Evolutionary conservation across 2,329 filamentous ascomycete genomes (phyloP), one percentile per base, ranked within the genome.

Genomic region (Ophiostoma sp.): DNA sequence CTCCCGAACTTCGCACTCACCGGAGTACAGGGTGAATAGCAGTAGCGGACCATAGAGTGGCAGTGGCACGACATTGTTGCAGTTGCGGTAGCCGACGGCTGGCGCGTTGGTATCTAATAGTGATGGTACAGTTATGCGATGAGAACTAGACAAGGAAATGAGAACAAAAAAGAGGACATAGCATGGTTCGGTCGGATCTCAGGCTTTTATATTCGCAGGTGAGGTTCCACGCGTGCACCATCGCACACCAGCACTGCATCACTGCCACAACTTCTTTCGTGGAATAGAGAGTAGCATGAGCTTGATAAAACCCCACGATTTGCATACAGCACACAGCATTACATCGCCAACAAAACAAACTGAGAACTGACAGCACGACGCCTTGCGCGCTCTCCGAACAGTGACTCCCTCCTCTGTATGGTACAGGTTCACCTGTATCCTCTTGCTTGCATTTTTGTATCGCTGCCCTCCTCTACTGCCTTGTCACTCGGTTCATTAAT

Each of bases 1-100:
- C 11, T 12, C 42, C 27, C 27, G 27, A 12, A 44, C 42, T 44
- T 44, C 42, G 6, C 11, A 27, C 41, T 36, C 18, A 64, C 63
- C 41, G 42, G 63, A 16, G 12, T 27, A 18, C 63, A 64, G 12
- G 63, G 63, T 18, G 42, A 38, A 60, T 38, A 52, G 55, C 55
- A 38, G 45, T 66, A 68, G 18, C 55, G 64, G 38, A 49, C 64
- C 12, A 55, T n/a, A 5, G 49, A 52, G 41, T 64, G 67, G 64
- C 27, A 63, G n/a, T 42, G 63, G 45, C 2, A 9, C 18, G 40
- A 36, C n/a, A 36, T 47, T 4, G 42, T 12, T 27, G 8, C 27
- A 27, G 27, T 27, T 27, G 27, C 27, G 27, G 27, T 27, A 27
- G 27, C 27, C 27, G 27, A 27, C 27, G 27, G 27, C 27, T 27